phyloP scores from a whole-genome alignment of 495 filamentous ascomycete genomes.

The Penicillium psychrofluorescens region DNA sequence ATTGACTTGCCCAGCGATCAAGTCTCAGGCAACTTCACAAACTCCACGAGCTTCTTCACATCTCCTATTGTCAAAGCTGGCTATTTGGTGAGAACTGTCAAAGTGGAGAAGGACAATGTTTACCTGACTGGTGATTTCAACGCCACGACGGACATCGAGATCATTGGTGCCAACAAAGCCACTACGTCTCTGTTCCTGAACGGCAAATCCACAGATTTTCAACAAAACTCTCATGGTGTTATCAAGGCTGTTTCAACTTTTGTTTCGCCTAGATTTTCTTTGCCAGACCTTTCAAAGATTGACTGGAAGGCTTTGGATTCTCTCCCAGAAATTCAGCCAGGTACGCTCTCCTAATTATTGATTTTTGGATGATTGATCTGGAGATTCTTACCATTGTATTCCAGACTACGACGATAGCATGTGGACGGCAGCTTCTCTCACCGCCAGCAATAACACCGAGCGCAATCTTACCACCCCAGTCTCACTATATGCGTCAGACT shows the following conservation, averaged over 20 bases:
- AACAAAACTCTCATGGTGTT: conserved; percentile 42
- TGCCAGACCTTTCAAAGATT: conserved; percentile 49
- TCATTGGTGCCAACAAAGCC: conserved; percentile 49
- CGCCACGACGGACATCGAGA: conserved; percentile 55
- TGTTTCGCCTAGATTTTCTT: conserved; percentile 37
- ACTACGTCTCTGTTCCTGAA: conserved; percentile 56
- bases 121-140: conserved; percentile 67
- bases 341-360: too few relatives aligned
- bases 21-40: conserved; percentile 27
- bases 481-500: conserved; percentile 63
- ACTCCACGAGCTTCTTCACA: conserved; percentile 21
- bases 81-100: conserved; percentile 65
- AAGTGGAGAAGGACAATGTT: conserved; percentile 40
- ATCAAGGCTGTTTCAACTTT: conserved; percentile 46
- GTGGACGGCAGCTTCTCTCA: conserved; percentile 53
- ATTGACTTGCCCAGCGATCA: conserved; percentile 36
- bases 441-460: conserved; percentile 50
- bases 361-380: too few relatives aligned
- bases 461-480: conserved; percentile 50
- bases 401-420: conserved; percentile 56
- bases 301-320: conserved; percentile 64
- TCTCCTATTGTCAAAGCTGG: conserved; percentile 63
- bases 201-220: conserved; percentile 30
- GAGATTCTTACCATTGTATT: too few relatives aligned
- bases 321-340: conserved; percentile 57